phyloP scores from a whole-genome alignment of 2,329 filamentous ascomycete species.

The Xylaria sp. region DNA sequence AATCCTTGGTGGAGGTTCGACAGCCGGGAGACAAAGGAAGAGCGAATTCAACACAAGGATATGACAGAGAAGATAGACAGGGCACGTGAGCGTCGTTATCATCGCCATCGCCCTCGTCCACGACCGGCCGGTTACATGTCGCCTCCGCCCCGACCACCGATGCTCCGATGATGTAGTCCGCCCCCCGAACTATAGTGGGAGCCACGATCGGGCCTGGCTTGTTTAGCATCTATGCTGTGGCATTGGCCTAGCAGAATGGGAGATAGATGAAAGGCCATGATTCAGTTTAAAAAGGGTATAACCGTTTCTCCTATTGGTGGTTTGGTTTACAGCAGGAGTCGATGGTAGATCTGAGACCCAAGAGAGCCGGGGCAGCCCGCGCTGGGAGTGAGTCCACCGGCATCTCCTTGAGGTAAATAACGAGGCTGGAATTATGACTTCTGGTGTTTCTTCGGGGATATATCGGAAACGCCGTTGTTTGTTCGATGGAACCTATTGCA shows the following conservation, averaged over 20 bases:
- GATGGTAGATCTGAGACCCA: not conserved
- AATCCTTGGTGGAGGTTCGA: constrained; percentile 45
- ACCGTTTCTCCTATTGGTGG: not conserved
- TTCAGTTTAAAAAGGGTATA: not conserved
- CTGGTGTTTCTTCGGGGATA: constrained; percentile 18
- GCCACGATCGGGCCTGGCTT: not conserved
- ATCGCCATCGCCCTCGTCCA: not conserved
- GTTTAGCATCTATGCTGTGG: not conserved
- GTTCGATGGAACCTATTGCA: constrained; percentile 7
- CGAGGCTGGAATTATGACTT: constrained; percentile 19
- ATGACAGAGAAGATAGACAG: constrained; percentile 35
- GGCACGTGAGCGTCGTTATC: not conserved
- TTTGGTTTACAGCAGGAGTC: not conserved
- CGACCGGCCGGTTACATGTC: not conserved
- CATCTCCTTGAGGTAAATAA: constrained; percentile 8
- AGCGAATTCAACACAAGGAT: constrained; percentile 34
- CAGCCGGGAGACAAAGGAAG: constrained; percentile 36
- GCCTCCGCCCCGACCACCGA: not conserved
- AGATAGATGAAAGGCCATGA: not conserved
- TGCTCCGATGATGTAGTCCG: not conserved
- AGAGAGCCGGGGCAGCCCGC: not conserved
- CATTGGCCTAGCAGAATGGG: not conserved
- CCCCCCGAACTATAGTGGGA: not conserved
- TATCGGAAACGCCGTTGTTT: constrained; percentile 12
- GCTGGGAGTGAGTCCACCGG: too few species aligned